phyloP scores from a whole-genome alignment of 441 rosid species.

The Kokia cookei region DNA sequence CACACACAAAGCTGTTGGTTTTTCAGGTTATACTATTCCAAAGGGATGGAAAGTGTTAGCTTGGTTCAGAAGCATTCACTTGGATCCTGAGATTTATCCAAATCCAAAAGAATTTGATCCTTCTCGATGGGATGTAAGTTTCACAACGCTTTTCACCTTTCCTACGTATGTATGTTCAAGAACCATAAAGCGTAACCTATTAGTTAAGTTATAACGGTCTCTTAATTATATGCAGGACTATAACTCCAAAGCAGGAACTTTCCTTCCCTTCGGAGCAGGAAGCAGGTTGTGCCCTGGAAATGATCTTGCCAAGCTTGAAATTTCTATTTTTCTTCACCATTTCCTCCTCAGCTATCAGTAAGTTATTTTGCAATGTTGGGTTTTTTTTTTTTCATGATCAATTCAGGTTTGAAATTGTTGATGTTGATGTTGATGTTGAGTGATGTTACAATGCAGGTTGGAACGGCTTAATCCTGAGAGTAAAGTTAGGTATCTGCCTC shows the following conservation, averaged over 20 bases:
- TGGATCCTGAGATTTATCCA: conserved; percentile 55
- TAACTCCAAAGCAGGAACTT: conserved; percentile 57
- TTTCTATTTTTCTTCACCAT: conserved; percentile 74
- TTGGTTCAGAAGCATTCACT: conserved; percentile 77
- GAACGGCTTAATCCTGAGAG: conserved; percentile 47
- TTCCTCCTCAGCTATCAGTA: conserved; percentile 67
- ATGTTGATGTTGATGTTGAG: background rate
- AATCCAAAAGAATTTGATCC: conserved; percentile 74
- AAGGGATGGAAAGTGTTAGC: conserved; percentile 83
- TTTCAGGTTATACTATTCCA: conserved; percentile 65
- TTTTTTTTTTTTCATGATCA: background rate
- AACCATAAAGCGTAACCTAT: background rate
- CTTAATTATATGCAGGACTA: conserved; percentile 24
- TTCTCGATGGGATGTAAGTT: conserved; percentile 82
- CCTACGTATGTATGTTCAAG: background rate
- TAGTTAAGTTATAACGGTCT: background rate
- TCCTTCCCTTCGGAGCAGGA: conserved; percentile 91
- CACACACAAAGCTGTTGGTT: background rate
- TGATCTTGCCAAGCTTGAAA: conserved; percentile 84
- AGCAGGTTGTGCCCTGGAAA: conserved; percentile 80
- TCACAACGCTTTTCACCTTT: background rate
- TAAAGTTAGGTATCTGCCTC: conserved; percentile 50
- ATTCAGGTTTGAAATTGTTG: background rate
- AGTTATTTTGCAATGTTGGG: conserved; percentile 5
- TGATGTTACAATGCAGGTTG: conserved; percentile 27